Base-by-base conservation (phyloP, 2,329 filamentous ascomycete species). In the Fusarium verrucosum region DNA sequence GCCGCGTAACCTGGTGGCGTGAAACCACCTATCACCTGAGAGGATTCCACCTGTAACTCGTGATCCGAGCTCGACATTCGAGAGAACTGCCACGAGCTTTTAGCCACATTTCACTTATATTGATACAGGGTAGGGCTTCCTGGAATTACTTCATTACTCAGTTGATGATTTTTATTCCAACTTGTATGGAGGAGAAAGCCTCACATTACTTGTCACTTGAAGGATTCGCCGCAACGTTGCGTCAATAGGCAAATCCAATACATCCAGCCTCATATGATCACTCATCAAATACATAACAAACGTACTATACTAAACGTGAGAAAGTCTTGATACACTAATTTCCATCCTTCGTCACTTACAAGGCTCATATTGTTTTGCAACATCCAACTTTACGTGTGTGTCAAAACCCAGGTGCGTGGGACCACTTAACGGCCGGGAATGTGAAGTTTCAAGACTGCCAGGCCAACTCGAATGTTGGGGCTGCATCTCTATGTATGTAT, bases 101-200 rank as follows among this genome's bases (percentile, higher is more conserved):
- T 49, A 54, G 53, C 59, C 55, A 57, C 58, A 60, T 53, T 44
- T 28, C 66, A 59, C 10, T 44, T 69, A 59, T 33, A 69, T 69
- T 65, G 43, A 32, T 28, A 22, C 45, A 28, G 36, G 52, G 5
- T 11, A 32, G 38, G 51, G 16, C 13, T 32, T 52, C 22, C 22
- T 32, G 22, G 16, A 11, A 49, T 26, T 41, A 25, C 36, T 7
- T n/a, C n/a, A n/a, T n/a, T 41, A 10, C 28, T 43, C 14, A 3
- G 17, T 62, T 37, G 19, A 30, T 26, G n/a, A 50, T 65, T 38
- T 2, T 13, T 13, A 26, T 44, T 23, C 26, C 13, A 25, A 26
- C 38, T 32, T 32, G 22, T 16, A 49, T 36, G 19, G 30, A 22
- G 25, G 17, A 41, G 19, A 33, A 25, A 37, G 17, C n/a, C 41